phyloP scores from a whole-genome alignment of 805 yeast genomes.

The Torulaspora maleeae region DNA sequence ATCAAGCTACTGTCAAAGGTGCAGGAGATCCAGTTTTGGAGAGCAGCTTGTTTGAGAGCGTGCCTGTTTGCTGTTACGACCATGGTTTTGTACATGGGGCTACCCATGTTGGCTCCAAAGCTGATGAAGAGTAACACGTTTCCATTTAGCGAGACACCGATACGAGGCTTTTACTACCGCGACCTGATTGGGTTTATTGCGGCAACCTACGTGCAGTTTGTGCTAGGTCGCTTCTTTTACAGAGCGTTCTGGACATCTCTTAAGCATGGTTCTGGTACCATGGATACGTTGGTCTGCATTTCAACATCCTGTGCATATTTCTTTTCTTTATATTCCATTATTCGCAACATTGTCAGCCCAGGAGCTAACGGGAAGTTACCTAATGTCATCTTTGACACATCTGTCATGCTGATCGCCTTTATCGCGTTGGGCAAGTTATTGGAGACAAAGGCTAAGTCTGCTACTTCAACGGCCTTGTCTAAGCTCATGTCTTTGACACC shows the following conservation, averaged over 20 bases:
- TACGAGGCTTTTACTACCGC: slow-evolving; percentile 29
- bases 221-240: slow-evolving; percentile 64
- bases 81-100: slow-evolving; percentile 44
- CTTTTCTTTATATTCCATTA: slow-evolving; percentile 65
- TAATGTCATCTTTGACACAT: slow-evolving; percentile 75
- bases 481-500: slow-evolving; percentile 78
- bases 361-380: slow-evolving; percentile 45
- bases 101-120: slow-evolving; percentile 39
- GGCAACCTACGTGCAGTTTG: slow-evolving; percentile 57
- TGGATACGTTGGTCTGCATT: slow-evolving; percentile 85
- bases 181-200: slow-evolving; percentile 60
- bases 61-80: slow-evolving; percentile 61
- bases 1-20: slow-evolving; percentile 60
- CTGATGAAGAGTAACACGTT: slow-evolving; percentile 31
- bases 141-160: slow-evolving; percentile 27
- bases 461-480: slow-evolving; percentile 84
- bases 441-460: slow-evolving; percentile 90
- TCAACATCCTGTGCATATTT: slow-evolving; percentile 75
- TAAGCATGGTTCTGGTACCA: slow-evolving; percentile 68
- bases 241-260: slow-evolving; percentile 60
- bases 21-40: slow-evolving; percentile 74
- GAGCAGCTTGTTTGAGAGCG: slow-evolving; percentile 47
- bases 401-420: slow-evolving; percentile 77
- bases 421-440: slow-evolving; percentile 87
- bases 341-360: slow-evolving; percentile 40